These are phyloP conservation scores for Phaseolus coccineus DNA, from an alignment of 331 rosid species.

Conservation along the genomic window DNA sequence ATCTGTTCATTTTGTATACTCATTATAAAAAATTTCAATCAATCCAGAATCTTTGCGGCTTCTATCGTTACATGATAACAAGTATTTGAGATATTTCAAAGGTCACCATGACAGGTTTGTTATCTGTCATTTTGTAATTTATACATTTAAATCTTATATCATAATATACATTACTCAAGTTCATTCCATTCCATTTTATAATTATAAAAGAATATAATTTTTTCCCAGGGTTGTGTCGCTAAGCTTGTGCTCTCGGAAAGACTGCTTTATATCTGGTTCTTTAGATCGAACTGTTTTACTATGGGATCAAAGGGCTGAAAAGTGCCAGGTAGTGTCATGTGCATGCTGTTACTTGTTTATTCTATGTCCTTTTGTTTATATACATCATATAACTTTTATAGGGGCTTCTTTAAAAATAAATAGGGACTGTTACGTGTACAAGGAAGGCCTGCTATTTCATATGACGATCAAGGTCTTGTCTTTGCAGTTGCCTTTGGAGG, in stretches of 20 bases:
- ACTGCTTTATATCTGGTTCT: constrained; percentile 93
- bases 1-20: neutral
- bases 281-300: constrained; percentile 92
- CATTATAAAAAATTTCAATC: constrained; percentile 33
- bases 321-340: constrained; percentile 77
- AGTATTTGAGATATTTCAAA: constrained; percentile 93
- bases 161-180: neutral
- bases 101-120: constrained; percentile 96
- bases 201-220: neutral
- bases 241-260: constrained; percentile 84
- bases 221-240: constrained; percentile 85
- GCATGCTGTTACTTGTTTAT: constrained; percentile 26
- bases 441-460: constrained; percentile 95
- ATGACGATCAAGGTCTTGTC: constrained; percentile 93
- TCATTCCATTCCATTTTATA: neutral
- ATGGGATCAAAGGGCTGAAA: constrained; percentile 96
- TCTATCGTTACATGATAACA: constrained; percentile 90
- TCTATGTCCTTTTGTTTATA: constrained; percentile 37
- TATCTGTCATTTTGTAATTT: constrained; percentile 17
- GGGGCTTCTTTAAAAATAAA: constrained; percentile 41
- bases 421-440: constrained; percentile 92
- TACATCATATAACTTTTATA: constrained; percentile 37
- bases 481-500: constrained; percentile 96
- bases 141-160: constrained; percentile 28
- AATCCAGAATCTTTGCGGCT: constrained; percentile 88